Evolutionary conservation across 352 stramenopile genomes (phyloP).

Genomic region (Globisporangium heterothallicum): DNA sequence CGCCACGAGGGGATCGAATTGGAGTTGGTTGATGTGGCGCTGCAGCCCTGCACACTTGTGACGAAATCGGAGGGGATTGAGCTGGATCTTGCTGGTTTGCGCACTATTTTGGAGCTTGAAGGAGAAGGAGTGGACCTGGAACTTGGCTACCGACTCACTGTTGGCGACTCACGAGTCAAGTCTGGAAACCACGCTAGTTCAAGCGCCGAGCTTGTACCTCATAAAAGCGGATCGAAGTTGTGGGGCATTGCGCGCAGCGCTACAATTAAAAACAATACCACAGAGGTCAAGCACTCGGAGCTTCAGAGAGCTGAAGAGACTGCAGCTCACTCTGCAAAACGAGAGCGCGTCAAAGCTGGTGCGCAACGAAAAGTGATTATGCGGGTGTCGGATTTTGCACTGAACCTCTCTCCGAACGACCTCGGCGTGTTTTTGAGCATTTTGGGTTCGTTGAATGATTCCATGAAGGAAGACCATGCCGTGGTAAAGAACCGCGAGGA

Average conservation of each 20-base stretch:
- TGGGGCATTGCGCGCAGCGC: slow-evolving; percentile 56
- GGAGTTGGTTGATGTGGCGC: slow-evolving; percentile 71
- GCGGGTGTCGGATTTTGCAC: slow-evolving; percentile 79
- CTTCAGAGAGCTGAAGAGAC: slow-evolving; percentile 31
- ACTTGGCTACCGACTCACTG: slow-evolving; percentile 60
- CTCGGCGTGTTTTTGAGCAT: slow-evolving; percentile 80
- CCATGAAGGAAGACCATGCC: slow-evolving; percentile 63
- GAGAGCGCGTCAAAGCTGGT: slow-evolving; percentile 44
- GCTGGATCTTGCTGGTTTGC: slow-evolving; percentile 61
- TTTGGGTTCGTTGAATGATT: slow-evolving; percentile 49
- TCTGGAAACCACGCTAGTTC: slow-evolving; percentile 11
- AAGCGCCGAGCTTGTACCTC: slow-evolving; percentile 3
- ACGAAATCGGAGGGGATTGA: slow-evolving; percentile 65
- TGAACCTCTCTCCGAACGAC: slow-evolving; percentile 80
- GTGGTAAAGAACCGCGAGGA: slow-evolving; percentile 52
- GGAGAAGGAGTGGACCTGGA: slow-evolving; percentile 81
- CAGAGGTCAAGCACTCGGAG: slow-evolving; percentile 51
- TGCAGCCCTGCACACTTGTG: slow-evolving; percentile 68
- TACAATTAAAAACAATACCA: slow-evolving; percentile 49
- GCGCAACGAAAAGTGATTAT: slow-evolving; percentile 64
- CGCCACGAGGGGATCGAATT: slow-evolving; percentile 68
- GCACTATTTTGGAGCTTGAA: slow-evolving; percentile 81
- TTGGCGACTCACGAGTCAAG: slow-evolving; percentile 31
- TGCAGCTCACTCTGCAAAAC: slow-evolving; percentile 16
- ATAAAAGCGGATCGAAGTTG: slow-evolving; percentile 38